These are phyloP conservation scores for Xeromyces bisporus DNA, from an alignment of 495 filamentous ascomycete genomes.

Conservation along the genomic window DNA sequence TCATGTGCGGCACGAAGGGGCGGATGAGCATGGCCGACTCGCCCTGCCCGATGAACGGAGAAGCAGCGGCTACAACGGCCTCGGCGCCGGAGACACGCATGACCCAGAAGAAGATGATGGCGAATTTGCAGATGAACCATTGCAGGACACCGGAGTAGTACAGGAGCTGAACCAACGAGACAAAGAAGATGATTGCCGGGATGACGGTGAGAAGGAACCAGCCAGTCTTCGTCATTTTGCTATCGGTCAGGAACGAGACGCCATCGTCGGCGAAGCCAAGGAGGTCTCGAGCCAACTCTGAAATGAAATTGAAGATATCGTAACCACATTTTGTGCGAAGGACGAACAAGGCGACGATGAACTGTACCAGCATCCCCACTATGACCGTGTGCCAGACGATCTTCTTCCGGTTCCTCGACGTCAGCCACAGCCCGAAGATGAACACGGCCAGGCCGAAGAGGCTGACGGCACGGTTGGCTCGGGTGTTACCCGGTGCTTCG, in stretches of 20 bases:
- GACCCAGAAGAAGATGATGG: slow-evolving; percentile 77
- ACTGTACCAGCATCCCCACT: slow-evolving; percentile 73
- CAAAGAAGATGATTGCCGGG: slow-evolving; percentile 85
- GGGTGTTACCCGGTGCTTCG: slow-evolving; percentile 57
- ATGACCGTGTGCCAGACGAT: slow-evolving; percentile 60
- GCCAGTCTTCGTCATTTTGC: slow-evolving; percentile 16
- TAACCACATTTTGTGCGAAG: slow-evolving; percentile 56
- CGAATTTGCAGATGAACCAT: slow-evolving; percentile 77
- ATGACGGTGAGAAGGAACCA: slow-evolving; percentile 63
- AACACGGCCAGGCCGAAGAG: slow-evolving; percentile 66
- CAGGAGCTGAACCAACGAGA: slow-evolving; percentile 65
- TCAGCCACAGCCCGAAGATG: slow-evolving; percentile 44
- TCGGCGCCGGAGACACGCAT: slow-evolving; percentile 86
- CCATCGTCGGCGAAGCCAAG: slow-evolving; percentile 56
- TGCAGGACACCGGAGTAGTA: slow-evolving; percentile 66
- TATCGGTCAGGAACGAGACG: slow-evolving; percentile 50
- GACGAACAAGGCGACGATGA: slow-evolving; percentile 76
- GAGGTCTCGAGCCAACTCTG: slow-evolving; percentile 46
- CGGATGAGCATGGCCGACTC: slow-evolving; percentile 86
- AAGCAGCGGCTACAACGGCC: slow-evolving; percentile 82
- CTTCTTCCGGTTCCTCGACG: slow-evolving; percentile 50
- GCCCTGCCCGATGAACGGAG: slow-evolving; percentile 86
- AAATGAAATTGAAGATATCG: slow-evolving; percentile 83
- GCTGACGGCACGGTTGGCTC: slow-evolving; percentile 61
- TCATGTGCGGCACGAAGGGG: slow-evolving; percentile 70